Evolutionary conservation across 805 yeast genomes (phyloP), one percentile per base, ranked within the genome.

Genomic region (Yarrowia phangngaensis): DNA sequence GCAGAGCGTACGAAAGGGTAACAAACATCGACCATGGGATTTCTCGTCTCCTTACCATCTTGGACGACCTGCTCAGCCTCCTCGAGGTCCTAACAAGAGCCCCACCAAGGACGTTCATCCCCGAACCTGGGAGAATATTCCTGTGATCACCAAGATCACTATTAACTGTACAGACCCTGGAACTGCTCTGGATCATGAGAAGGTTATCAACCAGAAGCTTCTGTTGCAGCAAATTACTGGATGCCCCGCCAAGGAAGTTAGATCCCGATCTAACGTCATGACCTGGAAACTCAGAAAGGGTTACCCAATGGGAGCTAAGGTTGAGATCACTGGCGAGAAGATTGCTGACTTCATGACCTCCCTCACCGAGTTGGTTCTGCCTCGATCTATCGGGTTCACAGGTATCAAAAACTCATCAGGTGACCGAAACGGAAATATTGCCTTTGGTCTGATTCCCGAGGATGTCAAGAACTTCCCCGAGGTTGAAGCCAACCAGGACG

Each of bases 141-240:
- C 98, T 1, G 73, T 70, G 52, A 68, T 92, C 35, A 72, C 75
- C 50, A 71, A 76, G n/a, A 73, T 94, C 32, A 72, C 76, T 29
- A 70, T 92, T 58, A 85, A 84, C 65, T 78, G 94, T 59, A 90
- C 77, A 60, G 90, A 78, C 36, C 79, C 76, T 56, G 79, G 54
- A 17, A 68, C 69, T 17, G 77, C 76, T 56, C 80, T 76, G 51
- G 79, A 82, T 58, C 74, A 79, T 33, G 80, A 87, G 68, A 71
- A 79, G 53, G 85, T 87, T 22, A 76, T 88, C 50, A 75, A 88
- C 24, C 86, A 95, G 8, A 71, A 78, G 45, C 72, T 86, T 52
- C 90, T 84, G 67, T 63, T 92, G 51, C 94, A 92, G 59, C 97
- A 90, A 64, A 84, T 92, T 59, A 90, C 98, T n/a, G 95, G 95